Percentiles rank a stretch among this genome's conserved stretches.
These are phyloP conservation scores for Phytophthora constricta DNA, from an alignment of 352 stramenopile species.

Conservation along the genomic window DNA sequence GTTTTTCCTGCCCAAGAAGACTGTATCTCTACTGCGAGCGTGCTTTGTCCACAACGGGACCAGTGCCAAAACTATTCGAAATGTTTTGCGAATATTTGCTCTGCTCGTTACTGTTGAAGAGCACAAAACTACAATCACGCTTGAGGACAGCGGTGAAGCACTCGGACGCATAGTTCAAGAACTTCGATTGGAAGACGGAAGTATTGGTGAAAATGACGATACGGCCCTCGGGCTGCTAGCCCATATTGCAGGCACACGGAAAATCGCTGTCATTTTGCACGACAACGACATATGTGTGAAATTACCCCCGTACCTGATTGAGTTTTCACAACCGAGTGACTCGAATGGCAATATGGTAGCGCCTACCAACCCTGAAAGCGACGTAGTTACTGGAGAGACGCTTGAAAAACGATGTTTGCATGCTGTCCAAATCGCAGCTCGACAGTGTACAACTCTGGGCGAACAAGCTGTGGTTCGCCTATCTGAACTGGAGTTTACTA, in stretches of 20 bases:
- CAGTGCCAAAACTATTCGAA: slow-evolving; percentile 64
- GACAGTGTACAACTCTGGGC: slow-evolving; percentile 40
- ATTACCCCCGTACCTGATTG: slow-evolving; percentile 51
- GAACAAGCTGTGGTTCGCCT: slow-evolving; percentile 44
- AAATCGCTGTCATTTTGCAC: slow-evolving; percentile 58
- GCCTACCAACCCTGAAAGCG: neutral
- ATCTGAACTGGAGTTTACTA: slow-evolving; percentile 51
- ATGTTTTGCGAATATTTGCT: slow-evolving; percentile 66
- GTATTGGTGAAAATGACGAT: slow-evolving; percentile 47
- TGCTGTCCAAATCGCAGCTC: slow-evolving; percentile 28
- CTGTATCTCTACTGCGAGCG: slow-evolving; percentile 60
- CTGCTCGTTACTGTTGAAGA: slow-evolving; percentile 71
- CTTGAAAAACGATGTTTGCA: slow-evolving; percentile 15
- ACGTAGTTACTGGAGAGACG: neutral
- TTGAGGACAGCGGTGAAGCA: slow-evolving; percentile 73
- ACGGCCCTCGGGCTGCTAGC: slow-evolving; percentile 55
- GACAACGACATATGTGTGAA: slow-evolving; percentile 61
- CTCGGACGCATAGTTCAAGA: slow-evolving; percentile 58
- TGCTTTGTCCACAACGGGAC: slow-evolving; percentile 56
- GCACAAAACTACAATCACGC: slow-evolving; percentile 74
- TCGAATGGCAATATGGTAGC: slow-evolving; percentile 12
- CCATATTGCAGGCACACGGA: slow-evolving; percentile 41
- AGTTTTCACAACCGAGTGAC: slow-evolving; percentile 2
- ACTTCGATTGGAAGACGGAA: slow-evolving; percentile 34
- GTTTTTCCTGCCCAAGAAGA: slow-evolving; percentile 86